Evolutionary conservation across 257 asterid genomes (phyloP).

Genomic region (Oldenlandia corymbosa): DNA sequence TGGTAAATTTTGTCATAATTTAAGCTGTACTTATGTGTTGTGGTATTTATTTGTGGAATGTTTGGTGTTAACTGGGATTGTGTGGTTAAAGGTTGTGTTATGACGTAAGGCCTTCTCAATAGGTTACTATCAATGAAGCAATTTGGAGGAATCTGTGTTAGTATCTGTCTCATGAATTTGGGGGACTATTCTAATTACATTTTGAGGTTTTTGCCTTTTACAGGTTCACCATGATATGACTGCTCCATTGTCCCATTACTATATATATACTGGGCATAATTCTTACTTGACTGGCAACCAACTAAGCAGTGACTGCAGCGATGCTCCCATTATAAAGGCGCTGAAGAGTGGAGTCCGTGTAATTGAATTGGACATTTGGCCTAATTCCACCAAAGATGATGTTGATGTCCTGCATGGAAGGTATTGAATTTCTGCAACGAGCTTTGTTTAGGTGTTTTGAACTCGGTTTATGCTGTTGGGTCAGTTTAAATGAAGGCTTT

Average conservation of each 20-base stretch:
- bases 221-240: slow-evolving; percentile 79
- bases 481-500: neutral
- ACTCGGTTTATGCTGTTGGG: neutral
- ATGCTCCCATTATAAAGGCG: slow-evolving; percentile 49
- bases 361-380: slow-evolving; percentile 78
- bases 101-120: too few species aligned
- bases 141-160: neutral
- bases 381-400: slow-evolving; percentile 56
- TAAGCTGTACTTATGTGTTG: neutral
- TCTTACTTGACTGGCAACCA: slow-evolving; percentile 81
- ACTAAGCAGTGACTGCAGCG: slow-evolving; percentile 67
- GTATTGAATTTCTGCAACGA: slow-evolving; percentile 24
- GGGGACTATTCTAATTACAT: neutral
- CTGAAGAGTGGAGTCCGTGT: slow-evolving; percentile 58
- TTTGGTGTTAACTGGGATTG: neutral
- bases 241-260: slow-evolving; percentile 71
- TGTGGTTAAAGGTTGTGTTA: neutral
- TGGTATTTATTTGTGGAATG: neutral
- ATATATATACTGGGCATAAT: slow-evolving; percentile 69
- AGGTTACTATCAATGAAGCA: neutral
- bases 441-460: slow-evolving; percentile 4
- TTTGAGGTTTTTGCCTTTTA: slow-evolving; percentile 13
- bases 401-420: slow-evolving; percentile 73
- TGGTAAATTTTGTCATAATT: neutral
- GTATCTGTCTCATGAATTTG: too few species aligned